Conservation (phyloP, 768 basidiomycete species). For the Sporobolomyces roseus region DNA sequence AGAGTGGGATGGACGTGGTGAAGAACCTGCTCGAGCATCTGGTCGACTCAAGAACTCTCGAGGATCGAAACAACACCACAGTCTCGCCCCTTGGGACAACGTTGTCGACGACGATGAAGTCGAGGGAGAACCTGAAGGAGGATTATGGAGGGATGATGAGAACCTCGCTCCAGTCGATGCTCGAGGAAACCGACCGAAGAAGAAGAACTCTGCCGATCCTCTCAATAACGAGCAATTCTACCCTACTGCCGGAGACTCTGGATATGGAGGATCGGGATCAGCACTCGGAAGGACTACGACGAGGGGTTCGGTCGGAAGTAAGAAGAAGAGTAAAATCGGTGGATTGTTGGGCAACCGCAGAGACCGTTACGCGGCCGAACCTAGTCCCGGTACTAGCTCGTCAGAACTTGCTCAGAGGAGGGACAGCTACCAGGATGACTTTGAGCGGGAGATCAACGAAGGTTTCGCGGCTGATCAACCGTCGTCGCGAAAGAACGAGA, state of each 20-base stretch:
- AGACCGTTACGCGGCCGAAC: conserved; percentile 10
- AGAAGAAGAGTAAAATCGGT: conserved; percentile 27
- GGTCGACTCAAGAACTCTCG: background rate
- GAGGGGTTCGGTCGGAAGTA: conserved; percentile 5
- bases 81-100: conserved; percentile 36
- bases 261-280: background rate
- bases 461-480: background rate
- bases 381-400: conserved; percentile 9
- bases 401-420: conserved; percentile 13
- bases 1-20: conserved; percentile 39
- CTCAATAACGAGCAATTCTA: conserved; percentile 37
- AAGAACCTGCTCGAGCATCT: conserved; percentile 21
- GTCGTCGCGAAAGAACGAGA: conserved; percentile 1
- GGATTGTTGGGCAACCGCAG: conserved; percentile 18
- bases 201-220: conserved; percentile 16
- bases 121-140: conserved; percentile 27
- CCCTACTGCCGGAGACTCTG: conserved; percentile 16
- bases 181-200: background rate
- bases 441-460: conserved; percentile 39
- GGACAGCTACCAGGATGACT: conserved; percentile 38
- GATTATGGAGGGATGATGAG: conserved; percentile 6
- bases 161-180: conserved; percentile 15
- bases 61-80: conserved; percentile 15
- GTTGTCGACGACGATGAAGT: conserved; percentile 34
- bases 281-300: background rate